A percentile compares a stretch with the other conserved stretches of the same genome.
phyloP scores from a whole-genome alignment of 148 eudicot species.

The Rhododendron henanense region DNA sequence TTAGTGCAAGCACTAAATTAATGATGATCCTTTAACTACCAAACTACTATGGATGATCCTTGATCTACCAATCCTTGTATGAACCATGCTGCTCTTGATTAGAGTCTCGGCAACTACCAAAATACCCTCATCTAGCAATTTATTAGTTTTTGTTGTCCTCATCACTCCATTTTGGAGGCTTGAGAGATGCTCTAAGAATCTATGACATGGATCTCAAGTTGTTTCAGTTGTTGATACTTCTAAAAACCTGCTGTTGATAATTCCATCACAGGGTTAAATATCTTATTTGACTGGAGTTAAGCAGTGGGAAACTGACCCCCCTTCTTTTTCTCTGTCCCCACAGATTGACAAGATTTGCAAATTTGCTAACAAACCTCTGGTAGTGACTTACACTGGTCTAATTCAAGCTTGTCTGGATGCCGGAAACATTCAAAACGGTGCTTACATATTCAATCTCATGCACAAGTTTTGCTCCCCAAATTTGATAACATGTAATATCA shows the following conservation, averaged over 20 bases:
- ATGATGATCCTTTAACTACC: too few relatives aligned
- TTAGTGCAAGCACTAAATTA: too few relatives aligned
- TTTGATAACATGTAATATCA: constrained; percentile 67
- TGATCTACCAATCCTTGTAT: too few relatives aligned
- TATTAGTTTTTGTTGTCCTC: too few relatives aligned
- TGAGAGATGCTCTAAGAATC: neutral
- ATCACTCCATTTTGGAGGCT: neutral
- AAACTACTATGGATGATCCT: too few relatives aligned
- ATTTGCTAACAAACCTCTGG: constrained; percentile 85
- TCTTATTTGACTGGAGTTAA: neutral
- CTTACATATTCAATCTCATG: constrained; percentile 68
- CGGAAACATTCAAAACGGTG: constrained; percentile 54
- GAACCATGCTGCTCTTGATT: too few relatives aligned
- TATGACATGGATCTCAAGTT: neutral
- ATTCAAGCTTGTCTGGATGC: constrained; percentile 73
- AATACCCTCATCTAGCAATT: too few relatives aligned
- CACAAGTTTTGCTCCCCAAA: constrained; percentile 82
- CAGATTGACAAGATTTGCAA: constrained; percentile 88
- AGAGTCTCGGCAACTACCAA: too few relatives aligned
- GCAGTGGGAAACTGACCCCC: neutral
- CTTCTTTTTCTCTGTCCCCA: neutral
- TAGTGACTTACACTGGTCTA: constrained; percentile 85
- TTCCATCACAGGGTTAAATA: neutral
- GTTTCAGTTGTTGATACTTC: neutral
- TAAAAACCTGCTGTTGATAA: neutral